phyloP scores from a whole-genome alignment of 140 eudicot genomes.

The Oenanthe javanica region DNA sequence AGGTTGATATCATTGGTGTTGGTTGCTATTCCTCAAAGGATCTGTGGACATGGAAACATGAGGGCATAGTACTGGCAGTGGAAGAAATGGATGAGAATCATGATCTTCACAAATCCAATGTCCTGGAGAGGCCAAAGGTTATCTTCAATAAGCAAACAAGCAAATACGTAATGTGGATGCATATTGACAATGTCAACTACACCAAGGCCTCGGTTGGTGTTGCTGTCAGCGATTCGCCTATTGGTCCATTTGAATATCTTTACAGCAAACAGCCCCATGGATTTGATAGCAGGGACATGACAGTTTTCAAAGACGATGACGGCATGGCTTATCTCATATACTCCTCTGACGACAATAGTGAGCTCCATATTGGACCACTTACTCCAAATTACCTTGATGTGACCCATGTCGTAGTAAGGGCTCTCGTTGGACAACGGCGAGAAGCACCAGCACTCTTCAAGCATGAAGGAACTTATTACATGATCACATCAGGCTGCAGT shows the following conservation, averaged over 20 bases:
- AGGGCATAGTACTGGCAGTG: slow-evolving; percentile 82
- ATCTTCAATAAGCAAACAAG: slow-evolving; percentile 57
- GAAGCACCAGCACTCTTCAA: slow-evolving; percentile 98
- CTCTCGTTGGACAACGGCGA: slow-evolving; percentile 76
- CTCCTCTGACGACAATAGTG: slow-evolving; percentile 86
- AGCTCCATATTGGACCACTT: slow-evolving; percentile 90
- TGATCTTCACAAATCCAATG: slow-evolving; percentile 77
- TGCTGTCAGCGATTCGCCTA: slow-evolving; percentile 61
- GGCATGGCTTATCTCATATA: slow-evolving; percentile 70
- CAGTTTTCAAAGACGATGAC: slow-evolving; percentile 86
- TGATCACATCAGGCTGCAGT: slow-evolving; percentile 95
- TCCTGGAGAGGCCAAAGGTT: slow-evolving; percentile 93
- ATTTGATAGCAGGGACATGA: slow-evolving; percentile 91
- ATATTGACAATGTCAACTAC: slow-evolving; percentile 81
- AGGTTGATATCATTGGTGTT: slow-evolving; percentile 96
- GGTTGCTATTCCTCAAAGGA: slow-evolving; percentile 97
- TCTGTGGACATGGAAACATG: slow-evolving; percentile 91
- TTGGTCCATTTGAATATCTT: slow-evolving; percentile 78
- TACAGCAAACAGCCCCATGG: slow-evolving; percentile 75
- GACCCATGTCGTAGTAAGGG: slow-evolving; percentile 41
- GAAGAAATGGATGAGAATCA: slow-evolving; percentile 79
- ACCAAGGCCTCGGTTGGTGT: slow-evolving; percentile 86
- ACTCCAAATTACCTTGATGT: slow-evolving; percentile 65
- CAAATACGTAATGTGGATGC: slow-evolving; percentile 99
- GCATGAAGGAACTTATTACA: slow-evolving; percentile 84